phyloP scores from a whole-genome alignment of 2,329 filamentous ascomycete genomes.

The Fusarium proliferatum region DNA sequence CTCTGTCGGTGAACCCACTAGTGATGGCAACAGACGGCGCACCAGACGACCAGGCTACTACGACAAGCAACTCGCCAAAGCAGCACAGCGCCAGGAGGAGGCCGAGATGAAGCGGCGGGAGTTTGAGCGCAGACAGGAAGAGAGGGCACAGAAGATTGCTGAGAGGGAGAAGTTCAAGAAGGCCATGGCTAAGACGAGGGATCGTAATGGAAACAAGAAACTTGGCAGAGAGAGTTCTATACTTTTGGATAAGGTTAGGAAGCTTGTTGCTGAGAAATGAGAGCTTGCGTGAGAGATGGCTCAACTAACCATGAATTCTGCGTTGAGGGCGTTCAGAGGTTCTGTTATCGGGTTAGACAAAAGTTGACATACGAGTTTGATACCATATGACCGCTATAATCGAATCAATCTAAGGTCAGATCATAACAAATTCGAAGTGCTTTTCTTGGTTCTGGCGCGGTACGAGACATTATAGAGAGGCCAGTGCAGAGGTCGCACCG shows the following conservation, averaged over 20 bases:
- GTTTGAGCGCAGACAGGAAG: slow-evolving; percentile 62
- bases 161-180: slow-evolving; percentile 73
- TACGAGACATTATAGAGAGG: not conserved
- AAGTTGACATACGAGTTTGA: slow-evolving; percentile 25
- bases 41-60: slow-evolving; percentile 66
- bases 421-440: not conserved
- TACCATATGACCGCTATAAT: slow-evolving; percentile 20
- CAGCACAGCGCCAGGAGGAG: slow-evolving; percentile 56
- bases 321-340: slow-evolving; percentile 24
- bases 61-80: slow-evolving; percentile 69
- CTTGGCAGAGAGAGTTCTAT: slow-evolving; percentile 83
- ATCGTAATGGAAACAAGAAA: slow-evolving; percentile 80
- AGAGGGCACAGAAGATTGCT: slow-evolving; percentile 73
- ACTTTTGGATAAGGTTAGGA: slow-evolving; percentile 81
- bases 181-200: slow-evolving; percentile 79
- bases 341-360: slow-evolving; percentile 32
- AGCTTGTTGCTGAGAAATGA: slow-evolving; percentile 66
- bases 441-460: not conserved
- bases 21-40: slow-evolving; percentile 50
- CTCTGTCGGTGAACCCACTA: slow-evolving; percentile 28
- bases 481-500: not conserved
- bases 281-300: not conserved
- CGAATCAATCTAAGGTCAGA: slow-evolving; percentile 1
- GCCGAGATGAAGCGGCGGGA: slow-evolving; percentile 58
- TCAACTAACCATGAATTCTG: not conserved